Evolutionary conservation across 2,329 filamentous ascomycete genomes (phyloP), one percentile per base, ranked within the genome.

Genomic region (Colletotrichum lindemuthianum): DNA sequence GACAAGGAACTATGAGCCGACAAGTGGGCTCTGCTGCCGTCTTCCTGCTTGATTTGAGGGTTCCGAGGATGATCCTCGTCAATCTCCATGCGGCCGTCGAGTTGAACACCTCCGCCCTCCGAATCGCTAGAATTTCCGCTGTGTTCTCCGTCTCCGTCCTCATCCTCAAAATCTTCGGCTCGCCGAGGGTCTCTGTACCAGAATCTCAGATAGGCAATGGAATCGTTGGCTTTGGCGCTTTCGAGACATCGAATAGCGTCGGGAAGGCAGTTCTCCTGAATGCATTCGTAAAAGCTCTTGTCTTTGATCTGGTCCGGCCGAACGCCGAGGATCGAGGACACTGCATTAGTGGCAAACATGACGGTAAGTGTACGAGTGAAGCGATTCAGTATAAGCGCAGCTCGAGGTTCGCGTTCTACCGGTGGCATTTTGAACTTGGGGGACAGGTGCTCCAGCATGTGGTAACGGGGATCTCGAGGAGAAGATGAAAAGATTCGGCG

Each of bases 191-290:
- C 90, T 57, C 91, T 86, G 72, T 91, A 95, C 86, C 89, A 92
- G 75, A 96, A 97, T 15, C 93, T 90, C 64, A 97, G 82, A 71
- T 97, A 96, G 2, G 93, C 92, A 71, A 96, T 96, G 2, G 93
- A 96, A 74, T 97, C 92, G 71, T 97, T 96, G 34, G 90, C 90
- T 74, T 97, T 97, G 24, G 93, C 92, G 69, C 90, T 91, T 76
- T 96, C 93, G 37, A 97, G 78, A 70, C 91, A 94, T 67, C 88
- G 86, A 39, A 95, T 87, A 4, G 92, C 92, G 70, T 96, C 91
- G 8, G 86, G 81, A 34, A 96, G 81, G 69, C 92, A 96, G 66
- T 88, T 90, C 69, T 92, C 88, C 61, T 91, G 87, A 54, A 97
- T 96, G 72, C 91, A 95, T 70, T 93, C 91, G 75, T 96, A 97